Conservation (phyloP, 2,329 filamentous ascomycete genomes). For the Teratosphaeria pseudoeucalypti region DNA sequence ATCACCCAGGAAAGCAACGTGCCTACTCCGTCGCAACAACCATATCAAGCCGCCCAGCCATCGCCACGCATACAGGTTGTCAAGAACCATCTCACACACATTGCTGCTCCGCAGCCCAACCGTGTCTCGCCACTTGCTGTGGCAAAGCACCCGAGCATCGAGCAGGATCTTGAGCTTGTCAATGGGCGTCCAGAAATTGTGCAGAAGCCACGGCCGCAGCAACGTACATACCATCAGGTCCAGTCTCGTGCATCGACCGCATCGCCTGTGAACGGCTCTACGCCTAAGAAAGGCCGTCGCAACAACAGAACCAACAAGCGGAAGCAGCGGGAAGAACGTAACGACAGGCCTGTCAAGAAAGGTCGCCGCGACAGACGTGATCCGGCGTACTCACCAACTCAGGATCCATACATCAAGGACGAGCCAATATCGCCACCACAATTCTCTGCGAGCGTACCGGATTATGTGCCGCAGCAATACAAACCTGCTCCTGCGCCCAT, state of each 20-base stretch:
- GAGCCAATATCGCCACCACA: slow-evolving; percentile 53
- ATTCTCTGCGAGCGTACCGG: slow-evolving; percentile 31
- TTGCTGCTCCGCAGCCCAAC: slow-evolving; percentile 66
- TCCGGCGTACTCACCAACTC: slow-evolving; percentile 20
- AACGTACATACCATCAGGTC: slow-evolving; percentile 9
- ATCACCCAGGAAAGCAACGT: slow-evolving; percentile 18
- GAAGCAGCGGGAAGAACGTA: slow-evolving; percentile 16
- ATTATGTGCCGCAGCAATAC: slow-evolving; percentile 30
- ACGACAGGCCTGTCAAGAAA: slow-evolving; percentile 12
- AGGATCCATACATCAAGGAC: slow-evolving; percentile 48
- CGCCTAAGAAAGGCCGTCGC: neutral
- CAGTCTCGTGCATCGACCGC: slow-evolving; percentile 18
- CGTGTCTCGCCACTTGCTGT: slow-evolving; percentile 52
- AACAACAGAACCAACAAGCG: slow-evolving; percentile 21
- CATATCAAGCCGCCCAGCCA: slow-evolving; percentile 19
- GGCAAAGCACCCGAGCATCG: slow-evolving; percentile 35
- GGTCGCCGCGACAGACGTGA: slow-evolving; percentile 23
- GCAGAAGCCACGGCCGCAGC: slow-evolving; percentile 13
- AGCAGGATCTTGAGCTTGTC: slow-evolving; percentile 37
- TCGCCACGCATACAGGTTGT: slow-evolving; percentile 51
- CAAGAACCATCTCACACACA: slow-evolving; percentile 49
- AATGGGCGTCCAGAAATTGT: slow-evolving; percentile 25
- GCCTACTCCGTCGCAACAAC: slow-evolving; percentile 7
- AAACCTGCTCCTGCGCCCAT: slow-evolving; percentile 23
- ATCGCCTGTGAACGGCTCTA: slow-evolving; percentile 11